A percentile compares a stretch with the other conserved stretches of the same genome.
These are phyloP conservation scores for Ottelia alismoides DNA, from an alignment of 106 monocot genomes.

Conservation along the genomic window DNA sequence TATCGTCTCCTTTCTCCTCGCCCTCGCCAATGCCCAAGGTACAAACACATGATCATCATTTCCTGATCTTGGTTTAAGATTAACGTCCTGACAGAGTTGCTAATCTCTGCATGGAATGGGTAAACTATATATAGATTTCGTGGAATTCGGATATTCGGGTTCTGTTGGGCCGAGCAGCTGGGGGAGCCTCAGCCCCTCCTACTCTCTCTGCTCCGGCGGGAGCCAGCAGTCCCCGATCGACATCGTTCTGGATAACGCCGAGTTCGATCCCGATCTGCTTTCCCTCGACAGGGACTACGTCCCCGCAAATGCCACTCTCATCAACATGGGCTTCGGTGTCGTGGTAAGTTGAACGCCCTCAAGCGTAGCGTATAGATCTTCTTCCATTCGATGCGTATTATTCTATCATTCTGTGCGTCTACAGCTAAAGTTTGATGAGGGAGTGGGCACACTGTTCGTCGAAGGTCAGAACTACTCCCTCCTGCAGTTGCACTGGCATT, in stretches of 20 bases:
- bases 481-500: conserved; percentile 7
- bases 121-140: conserved; percentile 1
- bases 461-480: conserved; percentile 10
- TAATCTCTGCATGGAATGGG: no score
- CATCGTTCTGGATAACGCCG: background rate
- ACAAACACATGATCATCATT: no score
- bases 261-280: background rate
- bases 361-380: no score
- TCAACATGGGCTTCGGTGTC: conserved; percentile 41
- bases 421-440: conserved; percentile 16
- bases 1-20: no score
- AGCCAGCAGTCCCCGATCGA: conserved; percentile 6
- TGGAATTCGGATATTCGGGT: conserved; percentile 6
- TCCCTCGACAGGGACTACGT: conserved; percentile 21
- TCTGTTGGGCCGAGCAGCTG: background rate
- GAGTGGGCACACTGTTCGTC: conserved; percentile 22
- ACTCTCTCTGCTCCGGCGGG: conserved; percentile 6
- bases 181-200: conserved; percentile 5
- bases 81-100: no score
- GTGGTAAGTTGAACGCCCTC: no score
- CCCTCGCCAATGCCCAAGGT: no score
- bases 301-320: conserved; percentile 29
- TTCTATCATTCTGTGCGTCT: no score
- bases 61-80: no score
- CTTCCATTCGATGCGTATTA: no score